Base-by-base conservation (phyloP, 2,329 filamentous ascomycete genomes). In the Chalaropsis ovoidea region DNA sequence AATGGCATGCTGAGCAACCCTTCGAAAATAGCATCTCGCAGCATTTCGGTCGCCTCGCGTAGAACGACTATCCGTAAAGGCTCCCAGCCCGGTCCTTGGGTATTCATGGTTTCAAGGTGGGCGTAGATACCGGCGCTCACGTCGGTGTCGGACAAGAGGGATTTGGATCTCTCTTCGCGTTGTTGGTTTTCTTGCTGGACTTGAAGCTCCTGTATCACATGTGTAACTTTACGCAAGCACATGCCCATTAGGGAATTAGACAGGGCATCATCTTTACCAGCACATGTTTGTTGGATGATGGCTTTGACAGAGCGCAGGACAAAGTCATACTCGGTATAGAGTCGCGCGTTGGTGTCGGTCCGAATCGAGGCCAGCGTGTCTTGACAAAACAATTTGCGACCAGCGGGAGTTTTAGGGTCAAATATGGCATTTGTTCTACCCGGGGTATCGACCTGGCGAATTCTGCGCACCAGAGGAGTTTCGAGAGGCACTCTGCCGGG, bases 241-340 rank as follows among this genome's bases (percentile, higher is more conserved):
- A 76, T 73, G n/a, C 70, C 72, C 8, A 76, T 66, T 3, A 76
- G 69, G 10, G 75, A 75, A 61, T 74, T 75, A 5, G 65, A 42
- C 17, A 43, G 39, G 13, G 13, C 15, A 49, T 61, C 35, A 35
- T 35, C 24, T 24, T 62, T 63, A 10, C 45, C 27, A 13, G 58
- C n/a, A 41, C 45, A 47, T 6, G 54, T 54, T 47, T 64, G 67
- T 3, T 39, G 45, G 19, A 64, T 17, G 24, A 45, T 65, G 22
- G 15, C 52, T 17, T 63, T 64, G 4, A 68, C 41, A n/a, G 61
- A 61, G 11, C 63, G 61, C 7, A 68, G 31, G 3, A 69, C 47
- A 41, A 61, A 43, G 17, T 67, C 64, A 35, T 68, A 65, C 3
- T 65, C 68, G 27, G 62, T 64, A 7, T 65, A 62, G 2, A 68